Conservation (phyloP, 805 yeast species). For the Wickerhamiella azyma region DNA sequence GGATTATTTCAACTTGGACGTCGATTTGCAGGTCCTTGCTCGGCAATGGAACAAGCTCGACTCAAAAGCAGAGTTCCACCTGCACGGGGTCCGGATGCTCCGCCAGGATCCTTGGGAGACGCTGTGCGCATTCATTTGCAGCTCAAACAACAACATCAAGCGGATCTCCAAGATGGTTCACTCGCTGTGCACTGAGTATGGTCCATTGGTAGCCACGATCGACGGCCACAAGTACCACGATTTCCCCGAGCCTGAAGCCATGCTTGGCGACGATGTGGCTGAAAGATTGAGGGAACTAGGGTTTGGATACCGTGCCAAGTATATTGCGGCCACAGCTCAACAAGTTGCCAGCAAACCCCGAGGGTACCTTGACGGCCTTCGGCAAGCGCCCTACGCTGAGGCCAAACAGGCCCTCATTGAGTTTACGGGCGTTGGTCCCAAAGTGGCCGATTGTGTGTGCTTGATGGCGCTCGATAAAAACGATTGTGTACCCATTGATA, state of each 20-base stretch:
- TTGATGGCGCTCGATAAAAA: constrained; percentile 81
- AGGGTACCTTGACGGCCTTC: constrained; percentile 30
- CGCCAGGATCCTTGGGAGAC: constrained; percentile 98
- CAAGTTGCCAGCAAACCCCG: constrained; percentile 31
- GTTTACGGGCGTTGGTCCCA: constrained; percentile 88
- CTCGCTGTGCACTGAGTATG: constrained; percentile 55
- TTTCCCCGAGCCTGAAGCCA: constrained; percentile 55
- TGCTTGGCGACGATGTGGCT: constrained; percentile 34
- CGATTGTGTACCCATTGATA: constrained; percentile 86
- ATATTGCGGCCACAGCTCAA: constrained; percentile 63
- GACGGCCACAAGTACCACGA: constrained; percentile 47
- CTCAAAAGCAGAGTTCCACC: constrained; percentile 31
- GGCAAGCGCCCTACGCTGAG: constrained; percentile 35
- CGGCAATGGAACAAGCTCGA: constrained; percentile 40
- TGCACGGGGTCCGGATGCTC: constrained; percentile 67
- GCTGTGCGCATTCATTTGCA: constrained; percentile 76
- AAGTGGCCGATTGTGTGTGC: constrained; percentile 94
- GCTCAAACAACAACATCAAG: constrained; percentile 90
- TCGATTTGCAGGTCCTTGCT: constrained; percentile 42
- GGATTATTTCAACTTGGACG: constrained; percentile 59
- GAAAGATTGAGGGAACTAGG: constrained; percentile 31
- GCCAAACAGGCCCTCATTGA: constrained; percentile 48
- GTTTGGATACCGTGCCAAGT: constrained; percentile 90
- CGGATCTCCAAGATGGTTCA: constrained; percentile 90
- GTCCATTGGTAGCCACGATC: constrained; percentile 40